Evolutionary conservation across 345 rosid species (phyloP).

Genomic region (Eucalyptus cloeziana): DNA sequence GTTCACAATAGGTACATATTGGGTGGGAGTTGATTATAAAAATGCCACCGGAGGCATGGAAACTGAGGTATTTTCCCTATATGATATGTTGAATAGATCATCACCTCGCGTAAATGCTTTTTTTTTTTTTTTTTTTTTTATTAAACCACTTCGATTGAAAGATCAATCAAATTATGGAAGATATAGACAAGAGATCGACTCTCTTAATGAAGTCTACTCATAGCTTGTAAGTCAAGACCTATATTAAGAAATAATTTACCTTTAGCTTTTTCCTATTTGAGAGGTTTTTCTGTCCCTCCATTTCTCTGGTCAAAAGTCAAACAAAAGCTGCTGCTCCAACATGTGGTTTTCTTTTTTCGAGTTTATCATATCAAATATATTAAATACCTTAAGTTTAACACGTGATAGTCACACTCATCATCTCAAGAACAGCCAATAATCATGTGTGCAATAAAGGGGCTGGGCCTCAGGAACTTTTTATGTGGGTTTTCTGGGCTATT

Average conservation of each 20-base stretch:
- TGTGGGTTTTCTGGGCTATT: neutral
- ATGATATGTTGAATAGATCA: neutral
- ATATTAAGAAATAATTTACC: neutral
- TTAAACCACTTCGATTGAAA: neutral
- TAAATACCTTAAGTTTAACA: neutral
- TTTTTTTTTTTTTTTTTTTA: neutral
- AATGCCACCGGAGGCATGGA: neutral
- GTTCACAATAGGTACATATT: neutral
- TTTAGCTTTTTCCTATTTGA: neutral
- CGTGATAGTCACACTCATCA: neutral
- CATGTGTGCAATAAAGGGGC: neutral
- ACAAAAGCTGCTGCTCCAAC: neutral
- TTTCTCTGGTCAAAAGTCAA: neutral
- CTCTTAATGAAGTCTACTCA: neutral
- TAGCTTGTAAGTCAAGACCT: neutral
- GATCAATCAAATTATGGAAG: neutral
- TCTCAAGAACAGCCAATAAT: neutral
- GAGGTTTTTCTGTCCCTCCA: neutral
- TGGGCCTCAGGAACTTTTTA: neutral
- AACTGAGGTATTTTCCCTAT: neutral
- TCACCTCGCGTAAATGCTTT: neutral
- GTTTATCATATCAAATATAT: neutral
- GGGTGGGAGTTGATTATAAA: neutral
- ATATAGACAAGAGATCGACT: neutral
- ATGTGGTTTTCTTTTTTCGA: neutral